A percentile compares a stretch with the other conserved stretches of the same genome.
Conservation (phyloP, 441 rosid genomes). For the Bocquillonia castaneifolia region DNA sequence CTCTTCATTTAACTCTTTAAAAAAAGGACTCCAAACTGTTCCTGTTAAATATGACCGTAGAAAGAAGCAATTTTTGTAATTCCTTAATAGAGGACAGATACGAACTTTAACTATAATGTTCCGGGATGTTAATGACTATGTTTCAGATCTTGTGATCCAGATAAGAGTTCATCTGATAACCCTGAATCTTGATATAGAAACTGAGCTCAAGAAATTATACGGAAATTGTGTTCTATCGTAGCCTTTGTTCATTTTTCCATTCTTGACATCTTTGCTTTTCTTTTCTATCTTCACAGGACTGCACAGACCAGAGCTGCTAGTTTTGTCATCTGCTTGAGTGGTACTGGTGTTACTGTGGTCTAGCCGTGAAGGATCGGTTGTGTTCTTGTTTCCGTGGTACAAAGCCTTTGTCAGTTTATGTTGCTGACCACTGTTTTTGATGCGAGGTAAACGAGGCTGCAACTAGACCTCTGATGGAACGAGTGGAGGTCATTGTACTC, state of each 20-base stretch:
- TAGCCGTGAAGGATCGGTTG: background rate
- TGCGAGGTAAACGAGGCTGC: background rate
- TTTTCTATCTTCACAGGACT: background rate
- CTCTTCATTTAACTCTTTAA: too few species aligned
- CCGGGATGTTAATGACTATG: too few species aligned
- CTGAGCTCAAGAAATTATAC: background rate
- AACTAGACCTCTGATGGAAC: slow-evolving; percentile 1
- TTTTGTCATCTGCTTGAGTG: slow-evolving; percentile 6
- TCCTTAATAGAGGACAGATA: too few species aligned
- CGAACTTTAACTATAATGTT: too few species aligned
- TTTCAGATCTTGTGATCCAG: background rate
- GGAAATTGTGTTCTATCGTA: background rate
- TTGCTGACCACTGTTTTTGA: background rate
- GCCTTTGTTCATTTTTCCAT: too few species aligned
- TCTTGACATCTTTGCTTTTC: background rate
- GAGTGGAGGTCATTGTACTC: background rate
- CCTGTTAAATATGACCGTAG: too few species aligned
- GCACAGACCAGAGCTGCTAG: background rate
- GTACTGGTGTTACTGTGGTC: background rate
- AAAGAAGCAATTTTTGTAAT: too few species aligned
- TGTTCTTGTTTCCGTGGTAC: background rate
- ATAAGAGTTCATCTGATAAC: background rate
- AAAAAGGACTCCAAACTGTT: too few species aligned
- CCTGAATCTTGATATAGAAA: background rate
- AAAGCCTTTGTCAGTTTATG: background rate